Percentiles rank a stretch among this genome's conserved stretches.
Conservation (phyloP, 108 stramenopile species). For the Parietichytrium sp. region DNA sequence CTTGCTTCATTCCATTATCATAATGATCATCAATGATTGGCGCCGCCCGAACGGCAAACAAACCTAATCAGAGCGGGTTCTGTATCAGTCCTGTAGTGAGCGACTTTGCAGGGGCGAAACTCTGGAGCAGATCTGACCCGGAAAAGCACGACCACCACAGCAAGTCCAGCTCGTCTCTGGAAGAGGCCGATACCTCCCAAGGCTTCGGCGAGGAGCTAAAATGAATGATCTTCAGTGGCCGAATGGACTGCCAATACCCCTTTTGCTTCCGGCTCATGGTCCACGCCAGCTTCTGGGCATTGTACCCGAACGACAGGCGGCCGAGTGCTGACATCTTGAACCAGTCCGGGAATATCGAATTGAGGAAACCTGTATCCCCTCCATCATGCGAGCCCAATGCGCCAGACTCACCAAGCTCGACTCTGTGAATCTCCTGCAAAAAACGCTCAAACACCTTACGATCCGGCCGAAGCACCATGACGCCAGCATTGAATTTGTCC, state of each 20-base stretch:
- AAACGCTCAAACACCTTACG: slow-evolving; percentile 57
- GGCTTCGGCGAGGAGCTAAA: slow-evolving; percentile 75
- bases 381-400: slow-evolving; percentile 67
- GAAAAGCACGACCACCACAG: slow-evolving; percentile 44
- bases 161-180: slow-evolving; percentile 50
- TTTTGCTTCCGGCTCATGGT: slow-evolving; percentile 63
- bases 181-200: slow-evolving; percentile 63
- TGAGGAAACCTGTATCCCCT: slow-evolving; percentile 83
- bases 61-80: too few species aligned
- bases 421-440: slow-evolving; percentile 48
- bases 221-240: slow-evolving; percentile 67
- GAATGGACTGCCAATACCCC: slow-evolving; percentile 71
- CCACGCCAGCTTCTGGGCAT: slow-evolving; percentile 77
- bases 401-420: too few species aligned
- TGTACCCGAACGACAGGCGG: slow-evolving; percentile 71
- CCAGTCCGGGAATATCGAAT: slow-evolving; percentile 76
- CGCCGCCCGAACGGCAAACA: too few species aligned
- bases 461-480: slow-evolving; percentile 75
- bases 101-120: too few species aligned
- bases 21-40: too few species aligned
- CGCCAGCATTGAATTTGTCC: slow-evolving; percentile 80
- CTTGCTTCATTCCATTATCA: too few species aligned
- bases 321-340: slow-evolving; percentile 62
- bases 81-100: too few species aligned
- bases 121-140: too few species aligned